A percentile compares a stretch with the other conserved stretches of the same genome.
Evolutionary conservation across 192 early-diverging fungal species (phyloP).

Genomic region (Radiomyces spectabilis): DNA sequence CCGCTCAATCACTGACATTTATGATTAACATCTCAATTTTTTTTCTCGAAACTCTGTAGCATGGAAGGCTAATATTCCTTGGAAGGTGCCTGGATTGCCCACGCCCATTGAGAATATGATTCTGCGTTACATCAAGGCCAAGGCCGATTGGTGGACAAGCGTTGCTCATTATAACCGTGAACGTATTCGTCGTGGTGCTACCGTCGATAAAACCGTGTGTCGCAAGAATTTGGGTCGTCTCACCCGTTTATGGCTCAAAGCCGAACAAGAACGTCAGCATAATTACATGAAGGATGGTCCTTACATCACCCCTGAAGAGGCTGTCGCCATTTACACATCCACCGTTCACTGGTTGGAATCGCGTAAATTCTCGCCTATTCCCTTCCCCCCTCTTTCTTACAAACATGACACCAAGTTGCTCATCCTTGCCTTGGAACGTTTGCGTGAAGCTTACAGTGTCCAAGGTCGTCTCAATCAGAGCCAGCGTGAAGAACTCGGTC

Average conservation of each 20-base stretch:
- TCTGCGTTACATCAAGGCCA: conserved; percentile 95
- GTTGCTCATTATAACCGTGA: conserved; percentile 98
- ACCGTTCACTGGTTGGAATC: conserved; percentile 98
- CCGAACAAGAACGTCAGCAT: conserved; percentile 98
- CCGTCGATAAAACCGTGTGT: conserved; percentile 98
- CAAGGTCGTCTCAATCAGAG: conserved; percentile 91
- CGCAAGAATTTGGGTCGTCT: conserved; percentile 98
- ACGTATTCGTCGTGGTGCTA: conserved; percentile 96
- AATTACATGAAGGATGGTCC: conserved; percentile 99
- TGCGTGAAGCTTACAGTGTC: conserved; percentile 94
- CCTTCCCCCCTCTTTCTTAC: conserved; percentile 98
- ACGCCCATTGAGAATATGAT: conserved; percentile 98
- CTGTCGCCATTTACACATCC: conserved; percentile 95
- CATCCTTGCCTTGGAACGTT: conserved; percentile 87
- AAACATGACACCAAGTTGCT: conserved; percentile 99
- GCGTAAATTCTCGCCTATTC: conserved; percentile 96
- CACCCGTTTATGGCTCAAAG: conserved; percentile 96
- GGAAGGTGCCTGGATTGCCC: conserved; percentile 99
- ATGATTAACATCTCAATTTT: not conserved
- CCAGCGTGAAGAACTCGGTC: conserved; percentile 94
- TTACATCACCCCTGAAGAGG: conserved; percentile 95
- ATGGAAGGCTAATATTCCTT: conserved; percentile 99
- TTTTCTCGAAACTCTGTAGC: conserved; percentile 34
- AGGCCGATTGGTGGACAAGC: conserved; percentile 99
- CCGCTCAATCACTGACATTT: not conserved